Percentiles rank a stretch among this genome's conserved stretches.
phyloP scores from a whole-genome alignment of 805 yeast genomes.

The Candida palmyrensis region DNA sequence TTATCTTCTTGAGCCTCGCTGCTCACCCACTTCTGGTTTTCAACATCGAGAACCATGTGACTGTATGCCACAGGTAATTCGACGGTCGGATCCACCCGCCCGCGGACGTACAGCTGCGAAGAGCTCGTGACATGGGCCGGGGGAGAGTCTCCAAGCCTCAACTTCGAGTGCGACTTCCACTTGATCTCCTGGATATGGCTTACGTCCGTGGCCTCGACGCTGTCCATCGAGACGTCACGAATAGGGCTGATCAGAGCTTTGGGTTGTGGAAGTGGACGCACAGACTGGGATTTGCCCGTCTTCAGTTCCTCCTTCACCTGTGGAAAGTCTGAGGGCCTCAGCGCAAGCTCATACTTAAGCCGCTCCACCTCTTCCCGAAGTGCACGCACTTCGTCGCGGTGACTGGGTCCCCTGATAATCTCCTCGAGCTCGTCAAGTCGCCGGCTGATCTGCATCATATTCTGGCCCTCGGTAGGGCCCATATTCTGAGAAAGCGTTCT shows the following conservation, averaged over 20 bases:
- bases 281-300: slow-evolving; percentile 12
- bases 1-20: slow-evolving; percentile 16
- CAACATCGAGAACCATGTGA: slow-evolving; percentile 27
- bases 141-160: slow-evolving; percentile 15
- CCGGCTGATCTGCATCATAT: neutral
- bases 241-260: too few species aligned
- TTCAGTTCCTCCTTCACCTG: slow-evolving; percentile 23
- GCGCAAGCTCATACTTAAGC: slow-evolving; percentile 6
- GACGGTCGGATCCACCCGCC: slow-evolving; percentile 30
- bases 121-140: neutral
- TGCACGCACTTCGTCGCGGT: slow-evolving; percentile 10
- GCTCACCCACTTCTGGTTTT: slow-evolving; percentile 25
- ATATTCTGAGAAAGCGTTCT: slow-evolving; percentile 2
- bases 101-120: slow-evolving; percentile 11
- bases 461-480: slow-evolving; percentile 1
- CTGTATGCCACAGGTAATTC: slow-evolving; percentile 31
- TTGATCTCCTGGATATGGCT: slow-evolving; percentile 14
- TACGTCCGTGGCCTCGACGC: slow-evolving; percentile 1
- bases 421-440: slow-evolving; percentile 4
- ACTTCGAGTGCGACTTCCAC: slow-evolving; percentile 36
- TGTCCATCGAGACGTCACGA: slow-evolving; percentile 7
- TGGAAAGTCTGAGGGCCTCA: slow-evolving; percentile 4
- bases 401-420: slow-evolving; percentile 5
- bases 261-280: too few species aligned
- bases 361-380: slow-evolving; percentile 12